Evolutionary conservation across 441 rosid species (phyloP), one percentile per base, ranked within the genome.

Genomic region (Croton setiger): DNA sequence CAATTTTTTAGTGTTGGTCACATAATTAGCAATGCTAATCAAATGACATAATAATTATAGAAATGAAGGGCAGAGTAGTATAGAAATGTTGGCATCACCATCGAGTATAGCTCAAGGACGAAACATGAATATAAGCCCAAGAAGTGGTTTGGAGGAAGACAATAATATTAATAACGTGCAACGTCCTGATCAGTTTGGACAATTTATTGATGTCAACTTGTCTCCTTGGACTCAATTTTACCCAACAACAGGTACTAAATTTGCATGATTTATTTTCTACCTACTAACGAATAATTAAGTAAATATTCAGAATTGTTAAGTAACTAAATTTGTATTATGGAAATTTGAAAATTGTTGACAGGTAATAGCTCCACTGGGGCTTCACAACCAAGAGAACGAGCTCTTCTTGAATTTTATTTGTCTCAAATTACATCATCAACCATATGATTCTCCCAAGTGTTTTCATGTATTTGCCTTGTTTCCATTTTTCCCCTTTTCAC

Each of bases 201-300:
- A 73, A 60, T 58, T 57, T 18, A 72, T 62, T 36, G 78, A 76
- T 15, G 75, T 60, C 59, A 75, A 80, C 72, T 52, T 56, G 75
- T 70, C 72, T 53, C 66, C 78, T 13, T 79, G 85, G 82, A 71
- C 70, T 57, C 72, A 73, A 4, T 69, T 81, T 55, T 79, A 72
- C 51, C 67, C 78, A 20, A 33, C 78, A 20, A 33, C 83, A 71
- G 79, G 80, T 74, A 31, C 20, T n/a, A n/a, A n/a, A n/a, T n/a
- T 8, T 0, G 15, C 27, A 59, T 20, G 13, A 0, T 49, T n/a
- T 0, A 17, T 49, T 49, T 49, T 49, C 5, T n/a, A 49, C 8
- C 1, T 27, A 27, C 31, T 27, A 27, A 27, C 31, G 2, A 27
- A 27, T 27, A 27, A 27, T 27, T 1, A 27, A 27, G 31, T 27